Evolutionary conservation across 2,329 filamentous ascomycete genomes (phyloP).

Genomic region (Pseudopyricularia cyperi): DNA sequence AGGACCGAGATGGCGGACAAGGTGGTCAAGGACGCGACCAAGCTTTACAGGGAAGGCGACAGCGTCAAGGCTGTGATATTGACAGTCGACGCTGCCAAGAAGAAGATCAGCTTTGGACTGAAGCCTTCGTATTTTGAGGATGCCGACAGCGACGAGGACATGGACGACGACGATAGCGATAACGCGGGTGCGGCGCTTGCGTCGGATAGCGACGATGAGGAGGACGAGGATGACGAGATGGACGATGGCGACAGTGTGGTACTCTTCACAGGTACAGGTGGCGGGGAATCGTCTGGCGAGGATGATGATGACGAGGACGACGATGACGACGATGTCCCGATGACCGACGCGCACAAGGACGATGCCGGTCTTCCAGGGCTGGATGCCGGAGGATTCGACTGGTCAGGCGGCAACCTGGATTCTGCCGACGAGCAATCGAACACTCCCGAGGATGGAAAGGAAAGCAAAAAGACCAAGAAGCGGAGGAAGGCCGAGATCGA

Average conservation of each 20-base stretch:
- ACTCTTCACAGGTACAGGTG: conserved; percentile 30
- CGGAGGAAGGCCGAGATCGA: conserved; percentile 70
- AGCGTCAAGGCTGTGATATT: conserved; percentile 84
- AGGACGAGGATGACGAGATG: conserved; percentile 34
- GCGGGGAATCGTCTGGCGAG: conserved; percentile 21
- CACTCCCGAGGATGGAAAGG: conserved; percentile 18
- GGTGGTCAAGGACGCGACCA: conserved; percentile 69
- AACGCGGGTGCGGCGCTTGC: conserved; percentile 30
- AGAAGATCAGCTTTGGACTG: conserved; percentile 75
- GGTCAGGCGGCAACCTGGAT: conserved; percentile 60
- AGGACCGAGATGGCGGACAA: conserved; percentile 83
- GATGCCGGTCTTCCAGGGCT: conserved; percentile 37
- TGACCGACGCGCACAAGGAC: conserved; percentile 19
- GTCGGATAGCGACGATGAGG: conserved; percentile 30
- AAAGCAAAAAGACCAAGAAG: conserved; percentile 26
- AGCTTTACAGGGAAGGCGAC: conserved; percentile 83
- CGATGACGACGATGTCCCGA: conserved; percentile 27
- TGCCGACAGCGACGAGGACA: conserved; percentile 32
- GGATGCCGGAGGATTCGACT: conserved; percentile 71
- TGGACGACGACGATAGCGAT: conserved; percentile 28
- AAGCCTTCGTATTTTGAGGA: conserved; percentile 70
- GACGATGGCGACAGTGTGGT: conserved; percentile 28
- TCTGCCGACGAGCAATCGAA: conserved; percentile 38
- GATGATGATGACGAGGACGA: conserved; percentile 21
- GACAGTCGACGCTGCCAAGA: conserved; percentile 60